Evolutionary conservation across 768 basidiomycete genomes (phyloP), one percentile per base, ranked within the genome.

Genomic region (Suillus sp.): DNA sequence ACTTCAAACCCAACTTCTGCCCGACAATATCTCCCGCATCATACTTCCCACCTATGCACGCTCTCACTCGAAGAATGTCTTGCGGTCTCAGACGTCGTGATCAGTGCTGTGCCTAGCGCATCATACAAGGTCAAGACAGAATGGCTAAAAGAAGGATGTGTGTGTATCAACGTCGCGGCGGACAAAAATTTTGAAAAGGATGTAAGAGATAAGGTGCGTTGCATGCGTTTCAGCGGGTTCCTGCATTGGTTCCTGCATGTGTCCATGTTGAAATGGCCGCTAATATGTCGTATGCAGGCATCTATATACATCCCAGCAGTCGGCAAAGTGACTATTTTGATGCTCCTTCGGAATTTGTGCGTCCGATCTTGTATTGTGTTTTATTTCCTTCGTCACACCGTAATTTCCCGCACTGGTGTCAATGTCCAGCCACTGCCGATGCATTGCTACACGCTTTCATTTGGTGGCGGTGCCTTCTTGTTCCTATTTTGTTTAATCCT

Each of bases 111-210:
- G 4, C 97, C 97, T 1, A 87, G 79, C 66, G 79, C 87, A 16
- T 76, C 79, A 9, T 99, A 97, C 79, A 98, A 97, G 75, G 81
- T 99, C 60, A 88, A 90, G 71, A 99, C 96, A 1, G 86, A 85
- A 58, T 88, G 84, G 83, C 79, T 99, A 65, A 98, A 97, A 78
- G 93, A 96, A 65, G 97, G 97, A 1, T 96, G 95, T 70, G 78
- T 98, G 2, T 95, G 94, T 67, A 76, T 99, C 63, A 99, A 99
- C 70, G 91, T 99, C 25, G 90, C 94, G 20, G 88, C 91, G 0
- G 95, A 96, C 69, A 98, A 96, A 81, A 99, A 99, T 75, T 99
- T 99, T 70, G 95, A 96, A 72, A 86, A 86, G 65, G 91, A 96
- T 70, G 89, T 99, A 22, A 83, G 94, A 65, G 94, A 96, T 22